phyloP scores from a whole-genome alignment of 345 rosid species.

The Chamaenerion angustifolium region DNA sequence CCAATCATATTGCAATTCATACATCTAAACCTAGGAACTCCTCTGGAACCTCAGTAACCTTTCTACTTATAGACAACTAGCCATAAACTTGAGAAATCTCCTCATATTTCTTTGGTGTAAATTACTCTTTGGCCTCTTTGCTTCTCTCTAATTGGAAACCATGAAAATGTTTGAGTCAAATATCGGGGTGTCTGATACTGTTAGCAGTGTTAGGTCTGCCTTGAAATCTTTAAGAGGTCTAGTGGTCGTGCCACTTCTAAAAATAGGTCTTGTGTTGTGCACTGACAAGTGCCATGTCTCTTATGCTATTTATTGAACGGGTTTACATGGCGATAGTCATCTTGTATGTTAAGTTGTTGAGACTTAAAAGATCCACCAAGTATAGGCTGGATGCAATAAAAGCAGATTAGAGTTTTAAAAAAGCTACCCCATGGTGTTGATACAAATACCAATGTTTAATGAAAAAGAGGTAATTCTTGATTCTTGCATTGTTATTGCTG shows the following conservation, averaged over 20 bases:
- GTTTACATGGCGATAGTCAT: constrained; percentile 39
- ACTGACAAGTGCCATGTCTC: constrained; percentile 31
- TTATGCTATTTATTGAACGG: constrained; percentile 34
- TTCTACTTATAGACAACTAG: too few relatives aligned
- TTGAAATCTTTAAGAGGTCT: constrained; percentile 12
- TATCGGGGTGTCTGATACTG: constrained; percentile 5
- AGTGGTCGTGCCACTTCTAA: constrained; percentile 25
- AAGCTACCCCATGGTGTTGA: constrained; percentile 31
- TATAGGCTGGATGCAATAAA: constrained; percentile 32
- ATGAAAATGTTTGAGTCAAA: constrained; percentile 10
- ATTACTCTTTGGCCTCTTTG: too few relatives aligned
- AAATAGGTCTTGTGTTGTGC: constrained; percentile 20
- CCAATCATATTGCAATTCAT: neutral
- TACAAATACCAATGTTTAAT: constrained; percentile 47
- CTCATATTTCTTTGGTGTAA: too few relatives aligned
- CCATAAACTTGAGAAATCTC: too few relatives aligned
- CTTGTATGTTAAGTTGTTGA: constrained; percentile 21
- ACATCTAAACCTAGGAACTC: neutral
- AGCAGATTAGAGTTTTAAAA: constrained; percentile 27
- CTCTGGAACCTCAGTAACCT: too few relatives aligned
- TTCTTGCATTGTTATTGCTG: neutral
- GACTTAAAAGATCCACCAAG: constrained; percentile 24
- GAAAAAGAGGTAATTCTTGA: constrained; percentile 27
- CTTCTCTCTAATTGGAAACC: neutral
- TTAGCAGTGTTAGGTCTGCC: constrained; percentile 7